Base-by-base conservation (phyloP, 106 monocot species). In the Chionographis japonica region DNA sequence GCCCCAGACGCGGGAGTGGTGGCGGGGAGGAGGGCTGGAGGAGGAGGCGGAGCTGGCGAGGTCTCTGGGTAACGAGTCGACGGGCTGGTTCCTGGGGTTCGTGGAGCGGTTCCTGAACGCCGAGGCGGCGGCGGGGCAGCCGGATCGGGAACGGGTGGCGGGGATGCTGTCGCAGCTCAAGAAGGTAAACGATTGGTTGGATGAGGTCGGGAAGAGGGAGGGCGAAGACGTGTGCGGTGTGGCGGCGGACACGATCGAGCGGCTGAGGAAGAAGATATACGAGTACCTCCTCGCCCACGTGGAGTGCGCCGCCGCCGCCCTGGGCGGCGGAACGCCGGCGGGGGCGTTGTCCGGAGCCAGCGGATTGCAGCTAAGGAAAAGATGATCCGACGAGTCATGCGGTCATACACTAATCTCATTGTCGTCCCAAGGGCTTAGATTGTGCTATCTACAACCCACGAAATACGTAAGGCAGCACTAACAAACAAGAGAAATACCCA, bases 131-230 rank as follows among this genome's bases (percentile, higher is more conserved):
- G 57, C 62, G 4, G 71, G 70, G 15, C 72, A 78, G 12, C 68
- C 69, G 53, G 86, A 92, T 35, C 72, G 77, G 61, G 77, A 81
- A 39, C 70, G 71, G 56, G 87, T 82, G 40, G 87, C 80, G 3
- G 85, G 75, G 6, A 98, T 98, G 82, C 75, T 93, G 36, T 80
- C 87, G n/a, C 98, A 98, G 72, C 75, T 98, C 42, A 98, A 98
- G 84, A 80, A 74, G 40, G 98, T 98, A 37, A 93, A 98, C 64
- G 90, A 93, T 52, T 98, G 97, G 98, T 77, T 98, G 18, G 98
- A 84, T 7, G 84, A 68, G 55, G 81, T 79, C 15, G 71, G 12
- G 15, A 57, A 13, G 3, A 41, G 63, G 4, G 64, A 41, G 41
- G 70, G 18, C 27, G 2, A 40, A 56, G 72, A 12, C 3, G 75